Conservation (phyloP, 2,329 filamentous ascomycete genomes). For the Aquanectria penicillioides region DNA sequence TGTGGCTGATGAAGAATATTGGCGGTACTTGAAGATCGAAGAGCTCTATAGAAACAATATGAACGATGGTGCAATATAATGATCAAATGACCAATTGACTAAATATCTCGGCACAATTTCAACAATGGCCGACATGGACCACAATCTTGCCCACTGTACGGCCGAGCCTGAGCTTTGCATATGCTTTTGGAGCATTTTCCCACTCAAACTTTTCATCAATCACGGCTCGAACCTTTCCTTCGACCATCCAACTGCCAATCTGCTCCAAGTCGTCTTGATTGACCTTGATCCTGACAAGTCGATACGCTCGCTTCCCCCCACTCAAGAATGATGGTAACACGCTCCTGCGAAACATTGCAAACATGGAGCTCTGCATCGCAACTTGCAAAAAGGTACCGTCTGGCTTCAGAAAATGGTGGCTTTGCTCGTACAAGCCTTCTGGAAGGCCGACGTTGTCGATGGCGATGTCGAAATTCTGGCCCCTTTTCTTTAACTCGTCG, state of each 20-base stretch:
- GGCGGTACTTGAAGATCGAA: too few species aligned
- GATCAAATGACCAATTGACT: neutral
- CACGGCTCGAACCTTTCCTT: conserved; percentile 36
- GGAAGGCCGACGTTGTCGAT: conserved; percentile 40
- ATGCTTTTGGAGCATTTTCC: conserved; percentile 36
- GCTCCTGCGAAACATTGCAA: conserved; percentile 7
- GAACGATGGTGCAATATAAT: neutral
- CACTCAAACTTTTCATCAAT: conserved; percentile 37
- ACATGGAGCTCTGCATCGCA: conserved; percentile 4
- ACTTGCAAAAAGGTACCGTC: conserved; percentile 36
- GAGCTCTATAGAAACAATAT: too few species aligned
- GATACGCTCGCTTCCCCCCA: conserved; percentile 18
- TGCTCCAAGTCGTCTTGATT: neutral
- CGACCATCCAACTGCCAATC: conserved; percentile 35
- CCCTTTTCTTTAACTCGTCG: conserved; percentile 24
- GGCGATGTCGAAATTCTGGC: conserved; percentile 35
- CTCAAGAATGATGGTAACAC: conserved; percentile 32
- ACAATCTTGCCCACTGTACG: conserved; percentile 40
- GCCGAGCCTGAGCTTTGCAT: conserved; percentile 32
- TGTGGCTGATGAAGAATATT: neutral
- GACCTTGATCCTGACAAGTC: conserved; percentile 8
- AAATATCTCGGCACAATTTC: neutral
- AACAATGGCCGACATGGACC: conserved; percentile 1
- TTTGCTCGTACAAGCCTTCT: conserved; percentile 32
- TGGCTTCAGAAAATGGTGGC: conserved; percentile 29